phyloP scores from a whole-genome alignment of 805 yeast genomes.

The Pichia ethanolica region DNA sequence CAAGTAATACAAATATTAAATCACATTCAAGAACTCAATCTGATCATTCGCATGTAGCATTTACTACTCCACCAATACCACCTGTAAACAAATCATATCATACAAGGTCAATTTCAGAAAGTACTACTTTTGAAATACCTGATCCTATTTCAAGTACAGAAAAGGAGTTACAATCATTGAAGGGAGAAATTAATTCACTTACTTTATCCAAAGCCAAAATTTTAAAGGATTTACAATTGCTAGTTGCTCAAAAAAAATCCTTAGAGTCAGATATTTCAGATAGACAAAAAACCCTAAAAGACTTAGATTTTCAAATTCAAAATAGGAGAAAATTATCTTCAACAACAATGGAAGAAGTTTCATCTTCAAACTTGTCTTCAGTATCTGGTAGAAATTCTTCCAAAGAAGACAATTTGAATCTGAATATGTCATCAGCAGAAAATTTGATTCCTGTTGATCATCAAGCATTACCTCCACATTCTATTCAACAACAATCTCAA shows the following conservation, averaged over 20 bases:
- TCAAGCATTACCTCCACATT: background rate
- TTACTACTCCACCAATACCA: slow-evolving; percentile 41
- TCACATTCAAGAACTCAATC: slow-evolving; percentile 21
- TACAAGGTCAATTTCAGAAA: slow-evolving; percentile 38
- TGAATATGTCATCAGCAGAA: background rate
- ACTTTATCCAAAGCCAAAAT: slow-evolving; percentile 35
- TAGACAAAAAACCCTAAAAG: slow-evolving; percentile 12
- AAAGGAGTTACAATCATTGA: slow-evolving; percentile 31
- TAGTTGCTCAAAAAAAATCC: slow-evolving; percentile 39
- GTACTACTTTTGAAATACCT: slow-evolving; percentile 24
- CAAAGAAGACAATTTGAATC: slow-evolving; percentile 7
- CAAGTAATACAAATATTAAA: background rate
- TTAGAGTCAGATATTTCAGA: slow-evolving; percentile 39
- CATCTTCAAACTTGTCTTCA: slow-evolving; percentile 7
- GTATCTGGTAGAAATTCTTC: slow-evolving; percentile 7
- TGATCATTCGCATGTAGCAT: slow-evolving; percentile 28
- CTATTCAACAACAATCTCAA: background rate
- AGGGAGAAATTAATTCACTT: slow-evolving; percentile 34
- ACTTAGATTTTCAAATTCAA: slow-evolving; percentile 9
- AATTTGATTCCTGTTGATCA: slow-evolving; percentile 4
- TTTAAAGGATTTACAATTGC: slow-evolving; percentile 42
- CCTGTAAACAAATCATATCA: slow-evolving; percentile 28
- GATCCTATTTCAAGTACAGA: slow-evolving; percentile 30
- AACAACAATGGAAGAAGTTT: slow-evolving; percentile 1
- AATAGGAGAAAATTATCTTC: slow-evolving; percentile 2